phyloP scores from a whole-genome alignment of 805 yeast genomes.

The Saccharomyces eubayanus region DNA sequence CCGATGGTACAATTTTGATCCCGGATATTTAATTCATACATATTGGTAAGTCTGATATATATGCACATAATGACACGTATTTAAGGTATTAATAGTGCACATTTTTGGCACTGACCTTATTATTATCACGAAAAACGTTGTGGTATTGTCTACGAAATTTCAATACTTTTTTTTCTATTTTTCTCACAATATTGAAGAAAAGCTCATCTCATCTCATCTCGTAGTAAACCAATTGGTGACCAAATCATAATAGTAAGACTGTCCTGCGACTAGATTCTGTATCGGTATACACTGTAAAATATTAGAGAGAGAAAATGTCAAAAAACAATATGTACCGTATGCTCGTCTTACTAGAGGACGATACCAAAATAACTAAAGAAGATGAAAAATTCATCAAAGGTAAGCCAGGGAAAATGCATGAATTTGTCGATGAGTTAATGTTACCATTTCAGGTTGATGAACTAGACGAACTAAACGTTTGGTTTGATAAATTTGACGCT shows the following conservation, averaged over 20 bases:
- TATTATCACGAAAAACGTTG: neutral
- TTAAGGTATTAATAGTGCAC: neutral
- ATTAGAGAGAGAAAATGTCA: conserved; percentile 5
- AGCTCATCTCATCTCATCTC: neutral
- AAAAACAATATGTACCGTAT: conserved; percentile 22
- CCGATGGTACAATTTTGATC: conserved; percentile 23
- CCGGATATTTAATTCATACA: conserved; percentile 11
- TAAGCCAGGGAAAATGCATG: conserved; percentile 23
- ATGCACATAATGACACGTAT: neutral
- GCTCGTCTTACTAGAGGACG: conserved; percentile 25
- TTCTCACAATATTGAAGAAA: neutral
- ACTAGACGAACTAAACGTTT: conserved; percentile 24
- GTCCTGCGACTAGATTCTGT: neutral
- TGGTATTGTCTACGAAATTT: neutral
- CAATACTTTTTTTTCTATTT: neutral
- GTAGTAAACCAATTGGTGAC: neutral
- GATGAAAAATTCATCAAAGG: conserved; percentile 1
- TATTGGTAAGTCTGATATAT: neutral
- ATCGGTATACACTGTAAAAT: neutral
- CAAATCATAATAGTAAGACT: neutral
- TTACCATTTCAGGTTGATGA: conserved; percentile 28
- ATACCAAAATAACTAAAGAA: neutral
- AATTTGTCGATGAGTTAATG: conserved; percentile 27
- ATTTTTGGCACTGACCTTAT: neutral
- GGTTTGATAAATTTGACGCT: conserved; percentile 33